Base-by-base conservation (phyloP, 768 basidiomycete genomes). In the Tephrocybe rancida region DNA sequence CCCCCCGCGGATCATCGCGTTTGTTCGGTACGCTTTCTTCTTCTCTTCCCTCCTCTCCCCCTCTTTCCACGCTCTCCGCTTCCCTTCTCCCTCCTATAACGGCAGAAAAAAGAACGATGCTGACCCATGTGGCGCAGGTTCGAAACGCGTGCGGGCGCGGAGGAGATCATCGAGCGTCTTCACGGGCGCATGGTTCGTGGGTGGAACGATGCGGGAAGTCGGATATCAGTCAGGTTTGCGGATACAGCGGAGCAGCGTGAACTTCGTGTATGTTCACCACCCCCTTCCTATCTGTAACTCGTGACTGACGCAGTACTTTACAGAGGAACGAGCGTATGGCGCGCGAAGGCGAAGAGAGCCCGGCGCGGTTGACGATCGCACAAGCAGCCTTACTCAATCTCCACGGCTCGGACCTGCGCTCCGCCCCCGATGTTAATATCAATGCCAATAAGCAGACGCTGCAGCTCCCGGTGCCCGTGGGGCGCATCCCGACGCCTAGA, bases 181-280 rank as follows among this genome's bases (percentile, higher is more conserved):
- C 89, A 92, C 64, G 90, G 90, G 5, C 78, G 87, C 8, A 85
- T 89, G 81, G 87, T 92, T 7, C 77, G 88, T 37, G 90, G 90
- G 10, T 87, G 83, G 85, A 81, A 88, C 55, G 90, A 92, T 55
- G 67, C 81, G 10, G 89, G 89, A 14, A 86, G 87, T 63, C 71
- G 90, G 45, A 89, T 92, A 51, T 88, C 86, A 5, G 90, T 91
- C 16, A 76, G 90, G 32, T 91, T 91, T 62, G 89, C 89, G 13
- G 89, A 92, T 64, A 89, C 85, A 8, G 73, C 78, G 10, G 90
- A 91, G 62, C 89, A 92, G 65, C 71, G 90, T 49, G 89, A 92
- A 61, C 70, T 92, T 39, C 74, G 90, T 62, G 89, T 89, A 27
- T 39, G 16, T 35, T n/a, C n/a, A n/a, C n/a, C 24, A 44, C 49